A percentile compares a stretch with the other conserved stretches of the same genome.
Evolutionary conservation across 2,329 filamentous ascomycete genomes (phyloP).

Genomic region (Aspergillus unguis): DNA sequence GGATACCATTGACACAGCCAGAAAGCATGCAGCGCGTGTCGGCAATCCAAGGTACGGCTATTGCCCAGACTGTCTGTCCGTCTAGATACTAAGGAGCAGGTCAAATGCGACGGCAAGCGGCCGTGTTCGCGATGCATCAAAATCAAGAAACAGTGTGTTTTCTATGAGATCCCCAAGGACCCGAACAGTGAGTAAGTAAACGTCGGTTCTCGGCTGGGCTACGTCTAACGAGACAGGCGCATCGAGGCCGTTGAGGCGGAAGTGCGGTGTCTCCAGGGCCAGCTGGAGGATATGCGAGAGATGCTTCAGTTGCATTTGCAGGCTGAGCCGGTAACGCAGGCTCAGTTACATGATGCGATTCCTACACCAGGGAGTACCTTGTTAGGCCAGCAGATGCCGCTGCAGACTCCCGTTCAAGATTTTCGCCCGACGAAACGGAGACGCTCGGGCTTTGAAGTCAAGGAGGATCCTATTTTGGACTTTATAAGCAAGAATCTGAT

Average conservation of each 20-base stretch:
- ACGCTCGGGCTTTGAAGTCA: slow-evolving; percentile 34
- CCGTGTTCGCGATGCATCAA: slow-evolving; percentile 38
- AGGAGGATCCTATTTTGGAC: slow-evolving; percentile 32
- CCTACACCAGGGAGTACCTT: not conserved
- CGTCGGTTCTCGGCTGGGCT: not conserved
- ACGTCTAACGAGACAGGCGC: slow-evolving; percentile 20
- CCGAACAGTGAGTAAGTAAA: slow-evolving; percentile 26
- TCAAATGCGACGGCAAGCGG: slow-evolving; percentile 37
- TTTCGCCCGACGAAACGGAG: slow-evolving; percentile 23
- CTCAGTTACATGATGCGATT: not conserved
- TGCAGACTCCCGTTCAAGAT: not conserved
- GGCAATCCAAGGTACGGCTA: slow-evolving; percentile 34
- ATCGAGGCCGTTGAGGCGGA: slow-evolving; percentile 35
- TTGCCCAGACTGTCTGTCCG: not conserved
- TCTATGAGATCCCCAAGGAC: slow-evolving; percentile 35
- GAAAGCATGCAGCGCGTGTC: slow-evolving; percentile 39
- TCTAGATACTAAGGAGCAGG: slow-evolving; percentile 16
- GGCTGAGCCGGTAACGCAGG: not conserved
- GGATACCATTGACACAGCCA: slow-evolving; percentile 6
- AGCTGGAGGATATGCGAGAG: slow-evolving; percentile 26
- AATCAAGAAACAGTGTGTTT: slow-evolving; percentile 35
- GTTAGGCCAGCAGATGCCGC: not conserved
- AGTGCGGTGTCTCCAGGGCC: slow-evolving; percentile 26
- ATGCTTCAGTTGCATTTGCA: slow-evolving; percentile 16
- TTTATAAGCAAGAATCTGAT: slow-evolving; percentile 37